These are phyloP conservation scores for Sphagnum fallax DNA, from an alignment of 228 moss, liverwort and hornwort genomes.

Conservation along the genomic window DNA sequence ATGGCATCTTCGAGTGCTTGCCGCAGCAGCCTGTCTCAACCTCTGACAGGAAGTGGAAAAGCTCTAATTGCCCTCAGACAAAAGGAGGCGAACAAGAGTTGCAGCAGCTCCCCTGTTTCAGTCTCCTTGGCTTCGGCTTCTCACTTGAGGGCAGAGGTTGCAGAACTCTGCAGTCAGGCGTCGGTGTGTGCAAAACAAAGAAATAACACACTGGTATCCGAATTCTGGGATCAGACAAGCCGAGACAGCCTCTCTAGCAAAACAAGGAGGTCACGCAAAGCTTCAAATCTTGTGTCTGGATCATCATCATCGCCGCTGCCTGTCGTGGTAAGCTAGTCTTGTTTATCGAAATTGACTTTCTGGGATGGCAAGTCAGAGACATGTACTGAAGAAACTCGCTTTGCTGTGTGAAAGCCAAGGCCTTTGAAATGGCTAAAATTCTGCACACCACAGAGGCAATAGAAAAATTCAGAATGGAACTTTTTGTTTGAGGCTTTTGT, in stretches of 20 bases:
- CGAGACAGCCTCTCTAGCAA: conserved; percentile 13
- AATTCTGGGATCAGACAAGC: conserved; percentile 31
- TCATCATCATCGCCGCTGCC: conserved; percentile 13
- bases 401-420: not conserved
- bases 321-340: conserved; percentile 25
- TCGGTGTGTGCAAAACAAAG: not conserved
- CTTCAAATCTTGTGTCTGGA: not conserved
- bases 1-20: too few relatives aligned
- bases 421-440: not conserved
- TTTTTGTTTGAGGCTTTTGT: not conserved
- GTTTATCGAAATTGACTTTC: not conserved
- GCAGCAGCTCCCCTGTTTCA: too few relatives aligned
- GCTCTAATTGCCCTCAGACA: too few relatives aligned
- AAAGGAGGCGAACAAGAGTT: too few relatives aligned
- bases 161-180: conserved; percentile 19
- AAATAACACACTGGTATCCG: conserved; percentile 12
- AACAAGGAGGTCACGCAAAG: conserved; percentile 8
- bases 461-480: too few relatives aligned
- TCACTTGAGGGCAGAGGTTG: conserved; percentile 12
- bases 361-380: not conserved
- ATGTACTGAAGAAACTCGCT: not conserved
- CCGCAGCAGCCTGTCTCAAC: too few relatives aligned
- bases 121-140: conserved; percentile 11
- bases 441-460: too few relatives aligned
- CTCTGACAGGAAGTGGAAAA: too few relatives aligned